These are phyloP conservation scores for Fusarium sp. DNA, from an alignment of 2,329 filamentous ascomycete genomes.

Conservation along the genomic window DNA sequence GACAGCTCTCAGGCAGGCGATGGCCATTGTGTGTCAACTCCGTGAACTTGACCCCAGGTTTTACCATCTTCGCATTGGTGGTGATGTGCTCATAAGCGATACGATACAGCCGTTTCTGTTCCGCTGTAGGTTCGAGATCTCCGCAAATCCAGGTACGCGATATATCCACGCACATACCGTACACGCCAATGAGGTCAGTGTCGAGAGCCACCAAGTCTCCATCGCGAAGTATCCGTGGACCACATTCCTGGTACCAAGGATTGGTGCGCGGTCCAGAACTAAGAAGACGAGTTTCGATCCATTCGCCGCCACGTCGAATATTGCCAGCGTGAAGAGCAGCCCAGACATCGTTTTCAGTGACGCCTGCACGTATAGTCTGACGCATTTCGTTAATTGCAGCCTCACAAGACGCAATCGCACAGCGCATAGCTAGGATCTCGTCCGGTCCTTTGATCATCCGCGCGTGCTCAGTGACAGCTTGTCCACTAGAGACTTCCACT, in stretches of 20 bases:
- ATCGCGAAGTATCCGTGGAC: background rate
- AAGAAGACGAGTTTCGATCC: background rate
- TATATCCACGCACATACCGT: conserved; percentile 1
- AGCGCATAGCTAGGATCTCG: background rate
- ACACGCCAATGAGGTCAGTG: background rate
- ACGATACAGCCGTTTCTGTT: background rate
- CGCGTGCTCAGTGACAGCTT: background rate
- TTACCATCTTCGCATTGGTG: background rate
- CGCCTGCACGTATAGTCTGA: background rate
- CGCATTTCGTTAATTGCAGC: background rate
- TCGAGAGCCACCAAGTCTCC: background rate
- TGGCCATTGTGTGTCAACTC: background rate
- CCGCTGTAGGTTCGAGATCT: background rate
- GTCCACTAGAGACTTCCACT: background rate
- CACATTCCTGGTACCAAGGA: conserved; percentile 1
- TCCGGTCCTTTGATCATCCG: background rate
- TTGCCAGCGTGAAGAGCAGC: background rate
- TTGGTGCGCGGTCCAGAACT: background rate
- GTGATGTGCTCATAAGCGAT: background rate
- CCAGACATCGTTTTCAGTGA: conserved; percentile 3
- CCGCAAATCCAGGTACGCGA: background rate
- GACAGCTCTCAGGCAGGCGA: background rate
- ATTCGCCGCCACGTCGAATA: background rate
- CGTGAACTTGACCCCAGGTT: background rate
- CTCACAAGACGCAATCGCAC: background rate